Evolutionary conservation across 352 stramenopile genomes (phyloP), one percentile per base, ranked within the genome.

Genomic region (Globisporangium acanthophoron): DNA sequence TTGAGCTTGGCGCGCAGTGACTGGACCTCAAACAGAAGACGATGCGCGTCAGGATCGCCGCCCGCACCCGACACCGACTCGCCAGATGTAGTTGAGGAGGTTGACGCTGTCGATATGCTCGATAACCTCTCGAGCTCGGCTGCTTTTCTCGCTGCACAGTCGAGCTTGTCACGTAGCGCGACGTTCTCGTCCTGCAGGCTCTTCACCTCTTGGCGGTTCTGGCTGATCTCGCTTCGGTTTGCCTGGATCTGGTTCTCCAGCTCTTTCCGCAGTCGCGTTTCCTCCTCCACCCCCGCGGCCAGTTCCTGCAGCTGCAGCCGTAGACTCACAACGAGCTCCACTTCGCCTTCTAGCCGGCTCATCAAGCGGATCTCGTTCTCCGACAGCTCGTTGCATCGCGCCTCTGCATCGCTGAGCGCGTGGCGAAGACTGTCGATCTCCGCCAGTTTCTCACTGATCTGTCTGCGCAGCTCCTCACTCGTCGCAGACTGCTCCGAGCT

Each of bases 121-220:
- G 73, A 73, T 12, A 59, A 62, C 33, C 69, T 72, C 59, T 88
- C 76, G 5, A 88, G 58, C 27, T 79, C 69, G 0, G 58, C 72
- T 0, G 69, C 69, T 47, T 73, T 84, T 43, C 77, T 75, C 0
- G 67, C 69, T 3, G 71, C 80, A 13, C 75, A 67, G 11, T 85
- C 73, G 5, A 91, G 59, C 49, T 88, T 66, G 53, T 74, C 63
- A 20, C 71, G 73, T 39, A 91, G 71, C 5, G 78, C 63, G 18
- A 44, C 39, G 65, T 88, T 89, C 48, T 77, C 59, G 20, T 61
- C 71, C 45, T 71, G 73, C 11, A 88, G 61, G 44, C 80, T 71
- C 41, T 84, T 69, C 31, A 89, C 67, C 43, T 89, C 71, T 39
- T 67, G 71, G 16, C 74, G 74, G 63, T 84, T 81, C 47, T 78